Evolutionary conservation across 352 stramenopile species (phyloP), one percentile per base, ranked within the genome.

Genomic region (Phytophthora cactorum): DNA sequence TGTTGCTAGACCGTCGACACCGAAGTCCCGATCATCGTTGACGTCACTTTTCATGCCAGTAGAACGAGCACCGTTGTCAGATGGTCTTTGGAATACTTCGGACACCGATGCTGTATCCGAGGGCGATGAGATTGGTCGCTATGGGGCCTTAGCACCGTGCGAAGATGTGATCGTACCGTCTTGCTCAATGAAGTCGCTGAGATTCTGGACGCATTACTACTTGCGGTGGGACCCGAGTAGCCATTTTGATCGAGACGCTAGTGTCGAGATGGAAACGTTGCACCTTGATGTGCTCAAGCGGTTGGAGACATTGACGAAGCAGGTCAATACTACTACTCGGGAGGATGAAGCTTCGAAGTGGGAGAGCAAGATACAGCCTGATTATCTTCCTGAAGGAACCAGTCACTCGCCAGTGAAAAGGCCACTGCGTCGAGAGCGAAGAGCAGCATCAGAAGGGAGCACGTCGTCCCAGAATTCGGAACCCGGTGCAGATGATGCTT

Each of bases 141-240:
- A 72, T 39, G 69, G 61, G 14, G 62, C 63, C 12, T 68, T 78
- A 25, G 64, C 64, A 1, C 72, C 68, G 3, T 77, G 78, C 27
- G 78, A 88, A 52, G 78, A 92, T 52, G 78, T 94, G 38, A 82
- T 95, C 15, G 71, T 91, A 8, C 88, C 86, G 25, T 89, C 82
- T 38, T 83, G 75, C 25, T 80, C 82, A 47, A 84, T 90, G 14
- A 91, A 90, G 28, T 78, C 82, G 36, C 64, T 96, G 10, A 71
- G 77, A 41, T 92, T 96, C 27, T 96, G 88, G 88, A 74, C 78
- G 11, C 75, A 84, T 14, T 96, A 94, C 59, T 96, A 93, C 38
- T 56, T 96, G 57, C 83, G 88, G 5, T 94, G 85, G 83, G 84
- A 96, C 44, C 77, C 85, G 0, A 80, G 75, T 2, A 81, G 75